Evolutionary conservation across 2,329 filamentous ascomycete genomes (phyloP).

Genomic region (Harringtonia aguacate): DNA sequence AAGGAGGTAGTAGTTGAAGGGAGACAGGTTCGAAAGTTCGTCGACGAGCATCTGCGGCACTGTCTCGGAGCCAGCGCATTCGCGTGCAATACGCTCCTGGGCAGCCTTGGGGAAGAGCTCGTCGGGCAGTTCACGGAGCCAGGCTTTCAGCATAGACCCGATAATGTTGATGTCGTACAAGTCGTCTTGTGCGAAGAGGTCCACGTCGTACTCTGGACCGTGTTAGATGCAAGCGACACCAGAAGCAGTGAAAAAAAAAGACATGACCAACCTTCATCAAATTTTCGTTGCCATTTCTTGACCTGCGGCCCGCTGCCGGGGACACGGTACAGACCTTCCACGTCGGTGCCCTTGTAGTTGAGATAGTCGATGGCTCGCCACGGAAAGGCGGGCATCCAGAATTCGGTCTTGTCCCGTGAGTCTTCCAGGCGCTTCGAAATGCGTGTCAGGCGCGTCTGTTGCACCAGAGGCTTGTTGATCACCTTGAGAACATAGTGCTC

Average conservation of each 20-base stretch:
- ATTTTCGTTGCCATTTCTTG: conserved; percentile 85
- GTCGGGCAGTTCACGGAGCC: conserved; percentile 89
- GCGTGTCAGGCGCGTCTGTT: conserved; percentile 81
- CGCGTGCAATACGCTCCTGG: conserved; percentile 68
- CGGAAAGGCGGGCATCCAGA: conserved; percentile 95
- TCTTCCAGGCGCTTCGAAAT: conserved; percentile 84
- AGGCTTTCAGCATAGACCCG: conserved; percentile 91
- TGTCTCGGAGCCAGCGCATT: conserved; percentile 67
- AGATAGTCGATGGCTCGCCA: conserved; percentile 95
- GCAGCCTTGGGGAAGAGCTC: conserved; percentile 81
- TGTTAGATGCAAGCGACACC: not conserved
- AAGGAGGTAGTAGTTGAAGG: conserved; percentile 94
- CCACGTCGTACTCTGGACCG: conserved; percentile 67
- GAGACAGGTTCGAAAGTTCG: conserved; percentile 85
- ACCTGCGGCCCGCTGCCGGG: conserved; percentile 85
- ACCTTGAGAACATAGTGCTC: conserved; percentile 78
- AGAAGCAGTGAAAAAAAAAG: not conserved
- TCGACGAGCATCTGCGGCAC: conserved; percentile 78
- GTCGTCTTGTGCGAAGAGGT: conserved; percentile 77
- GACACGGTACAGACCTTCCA: conserved; percentile 86
- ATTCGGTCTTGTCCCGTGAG: conserved; percentile 91
- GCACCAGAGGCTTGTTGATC: conserved; percentile 74
- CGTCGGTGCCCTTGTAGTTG: conserved; percentile 88
- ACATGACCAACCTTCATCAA: conserved; percentile 60
- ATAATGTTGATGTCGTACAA: conserved; percentile 96